Base-by-base conservation (phyloP, 129 eudicot species). In the Helianthus tuberosus region DNA sequence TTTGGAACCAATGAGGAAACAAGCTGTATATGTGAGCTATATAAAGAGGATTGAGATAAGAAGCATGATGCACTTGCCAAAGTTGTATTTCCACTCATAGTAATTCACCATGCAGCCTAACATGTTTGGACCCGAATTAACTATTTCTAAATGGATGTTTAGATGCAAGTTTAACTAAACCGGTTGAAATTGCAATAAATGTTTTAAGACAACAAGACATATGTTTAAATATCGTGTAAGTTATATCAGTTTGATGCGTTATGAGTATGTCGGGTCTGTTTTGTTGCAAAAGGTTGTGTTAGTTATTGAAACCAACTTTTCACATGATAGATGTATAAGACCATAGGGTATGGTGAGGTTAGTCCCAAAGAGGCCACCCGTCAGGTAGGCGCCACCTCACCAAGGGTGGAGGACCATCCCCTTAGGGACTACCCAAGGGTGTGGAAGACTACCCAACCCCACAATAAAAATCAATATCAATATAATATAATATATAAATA, bases 1-100 rank as follows among this genome's bases (percentile, higher is more conserved):
- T 74, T 68, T 71, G 39, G 80, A 80, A 80, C 74, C 66, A 52
- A 64, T 44, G 67, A 58, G 44, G 61, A 74, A 49, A 62, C 32
- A 69, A 20, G 71, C 64, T 73, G 81, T 60, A 77, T 58, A 63
- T 74, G 69, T 66, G 85, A 80, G 80, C 68, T 79, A 80, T 63
- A 86, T 86, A 74, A 80, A 80, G 76, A 76, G 78, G 73, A 66
- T 66, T 41, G 69, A 49, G 50, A 69, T 44, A 73, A 69, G 76
- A 44, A 35, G 69, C 25, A 70, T 58, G 77, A 57, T 65, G 80
- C 66, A 64, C 74, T 32, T 51, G 81, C 62, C 55, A 54, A 32
- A 41, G 54, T 63, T 64, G 41, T 64, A 46, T 67, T 53, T n/a
- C 64, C 20, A 43, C 47, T 43, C 11, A 6, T 43, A 14, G 20